phyloP scores from a whole-genome alignment of 768 basidiomycete genomes.

The Lactifluus echinatus region DNA sequence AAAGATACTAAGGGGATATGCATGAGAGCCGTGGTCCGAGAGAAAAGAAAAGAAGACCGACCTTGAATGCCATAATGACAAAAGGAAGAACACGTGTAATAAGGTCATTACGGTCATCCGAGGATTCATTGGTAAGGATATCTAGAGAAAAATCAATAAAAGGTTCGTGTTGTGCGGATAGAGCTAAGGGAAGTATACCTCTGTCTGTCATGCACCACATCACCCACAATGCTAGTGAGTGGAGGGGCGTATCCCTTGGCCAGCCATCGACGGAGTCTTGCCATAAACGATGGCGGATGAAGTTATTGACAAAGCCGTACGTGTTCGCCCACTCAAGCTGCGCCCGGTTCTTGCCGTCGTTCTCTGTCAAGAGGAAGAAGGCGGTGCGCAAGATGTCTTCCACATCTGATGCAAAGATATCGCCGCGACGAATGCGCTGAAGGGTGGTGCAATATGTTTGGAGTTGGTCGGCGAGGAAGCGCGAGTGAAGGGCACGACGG shows the following conservation, averaged over 20 bases:
- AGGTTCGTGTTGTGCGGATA: background rate
- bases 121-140: conserved; percentile 26
- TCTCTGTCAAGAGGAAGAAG: conserved; percentile 53
- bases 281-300: conserved; percentile 41
- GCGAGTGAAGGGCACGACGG: conserved; percentile 31
- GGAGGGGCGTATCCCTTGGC: conserved; percentile 43
- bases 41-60: conserved; percentile 27
- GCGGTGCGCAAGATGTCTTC: conserved; percentile 38
- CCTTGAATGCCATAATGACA: conserved; percentile 28
- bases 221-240: conserved; percentile 51
- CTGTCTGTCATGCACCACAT: conserved; percentile 52
- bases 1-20: conserved; percentile 37
- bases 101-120: conserved; percentile 25
- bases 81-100: conserved; percentile 19
- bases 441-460: conserved; percentile 30
- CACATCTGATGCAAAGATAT: conserved; percentile 25
- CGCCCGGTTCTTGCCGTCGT: conserved; percentile 55
- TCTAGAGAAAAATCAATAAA: conserved; percentile 17
- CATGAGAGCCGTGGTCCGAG: conserved; percentile 40
- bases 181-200: conserved; percentile 30
- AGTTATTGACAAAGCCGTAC: conserved; percentile 36
- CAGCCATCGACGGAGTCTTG: conserved; percentile 39
- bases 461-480: conserved; percentile 33
- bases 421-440: conserved; percentile 25
- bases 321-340: conserved; percentile 48